Conservation (phyloP, 2,329 filamentous ascomycete species). For the Aspergillus sp. region DNA sequence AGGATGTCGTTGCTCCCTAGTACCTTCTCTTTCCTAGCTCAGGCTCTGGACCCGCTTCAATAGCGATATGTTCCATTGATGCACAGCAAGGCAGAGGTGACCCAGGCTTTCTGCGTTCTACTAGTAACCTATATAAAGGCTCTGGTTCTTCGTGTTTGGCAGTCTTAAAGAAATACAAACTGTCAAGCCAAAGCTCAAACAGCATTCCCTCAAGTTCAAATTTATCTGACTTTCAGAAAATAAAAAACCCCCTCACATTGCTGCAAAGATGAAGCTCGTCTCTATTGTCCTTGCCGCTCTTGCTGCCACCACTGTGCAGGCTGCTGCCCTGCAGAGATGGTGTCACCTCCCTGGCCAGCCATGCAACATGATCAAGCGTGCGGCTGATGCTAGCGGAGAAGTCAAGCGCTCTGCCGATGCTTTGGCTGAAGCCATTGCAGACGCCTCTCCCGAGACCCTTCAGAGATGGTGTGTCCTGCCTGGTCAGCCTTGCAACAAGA, state of each 20-base stretch:
- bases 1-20: neutral
- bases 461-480: constrained; percentile 37
- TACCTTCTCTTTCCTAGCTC: neutral
- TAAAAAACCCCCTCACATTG: constrained; percentile 4
- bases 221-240: constrained; percentile 9
- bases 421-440: constrained; percentile 33
- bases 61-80: neutral
- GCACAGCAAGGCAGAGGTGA: neutral
- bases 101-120: neutral
- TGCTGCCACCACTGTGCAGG: constrained; percentile 39
- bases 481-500: constrained; percentile 55
- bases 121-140: neutral
- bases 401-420: constrained; percentile 37
- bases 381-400: constrained; percentile 27
- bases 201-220: constrained; percentile 12
- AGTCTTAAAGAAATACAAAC: no score
- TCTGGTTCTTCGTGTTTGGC: no score
- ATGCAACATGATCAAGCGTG: constrained; percentile 32
- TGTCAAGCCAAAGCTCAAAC: constrained; percentile 15
- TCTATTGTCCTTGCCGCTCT: constrained; percentile 45
- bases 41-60: neutral
- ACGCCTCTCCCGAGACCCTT: constrained; percentile 26
- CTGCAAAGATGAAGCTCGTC: constrained; percentile 52
- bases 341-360: constrained; percentile 33
- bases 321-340: constrained; percentile 33